A percentile compares a stretch with the other conserved stretches of the same genome.
phyloP scores from a whole-genome alignment of 371 early-diverging fungal species.

The Lichtheimia ornata region DNA sequence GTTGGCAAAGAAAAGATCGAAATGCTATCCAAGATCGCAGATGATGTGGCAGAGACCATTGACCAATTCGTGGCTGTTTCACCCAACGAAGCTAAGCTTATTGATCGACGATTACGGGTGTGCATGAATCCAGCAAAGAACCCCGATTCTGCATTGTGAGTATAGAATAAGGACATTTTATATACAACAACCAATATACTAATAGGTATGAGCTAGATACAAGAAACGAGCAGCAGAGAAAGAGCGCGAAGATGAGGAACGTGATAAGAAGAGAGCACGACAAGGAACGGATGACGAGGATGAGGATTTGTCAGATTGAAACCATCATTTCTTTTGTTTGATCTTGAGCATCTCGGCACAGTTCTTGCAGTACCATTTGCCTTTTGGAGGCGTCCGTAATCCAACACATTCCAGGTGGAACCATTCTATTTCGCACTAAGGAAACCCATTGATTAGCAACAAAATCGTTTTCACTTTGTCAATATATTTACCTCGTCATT shows the following conservation, averaged over 20 bases:
- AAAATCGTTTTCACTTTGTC: background rate
- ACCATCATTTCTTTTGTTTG: conserved; percentile 41
- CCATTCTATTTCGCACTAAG: conserved; percentile 91
- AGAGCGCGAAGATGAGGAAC: conserved; percentile 38
- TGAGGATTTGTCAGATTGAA: background rate
- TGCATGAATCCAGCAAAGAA: conserved; percentile 76
- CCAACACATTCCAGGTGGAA: conserved; percentile 94
- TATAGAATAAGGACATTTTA: conserved; percentile 5
- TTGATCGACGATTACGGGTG: conserved; percentile 62
- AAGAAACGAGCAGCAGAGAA: conserved; percentile 42
- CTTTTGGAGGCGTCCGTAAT: conserved; percentile 78
- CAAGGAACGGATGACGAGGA: conserved; percentile 8
- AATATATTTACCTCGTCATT: conserved; percentile 72
- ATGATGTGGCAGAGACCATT: conserved; percentile 48
- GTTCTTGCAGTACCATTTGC: conserved; percentile 91
- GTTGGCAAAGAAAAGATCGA: conserved; percentile 37
- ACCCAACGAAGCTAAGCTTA: conserved; percentile 52
- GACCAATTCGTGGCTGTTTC: conserved; percentile 32
- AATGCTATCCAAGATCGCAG: conserved; percentile 38
- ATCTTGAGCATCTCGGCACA: conserved; percentile 59
- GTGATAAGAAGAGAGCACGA: conserved; percentile 21
- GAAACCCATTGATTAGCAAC: conserved; percentile 1
- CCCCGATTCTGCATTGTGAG: conserved; percentile 69
- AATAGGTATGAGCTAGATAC: conserved; percentile 28
- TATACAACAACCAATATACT: background rate